Percentiles rank a stretch among this genome's conserved stretches.
Conservation (phyloP, 495 filamentous ascomycete species). For the Penicillium cinerascens region DNA sequence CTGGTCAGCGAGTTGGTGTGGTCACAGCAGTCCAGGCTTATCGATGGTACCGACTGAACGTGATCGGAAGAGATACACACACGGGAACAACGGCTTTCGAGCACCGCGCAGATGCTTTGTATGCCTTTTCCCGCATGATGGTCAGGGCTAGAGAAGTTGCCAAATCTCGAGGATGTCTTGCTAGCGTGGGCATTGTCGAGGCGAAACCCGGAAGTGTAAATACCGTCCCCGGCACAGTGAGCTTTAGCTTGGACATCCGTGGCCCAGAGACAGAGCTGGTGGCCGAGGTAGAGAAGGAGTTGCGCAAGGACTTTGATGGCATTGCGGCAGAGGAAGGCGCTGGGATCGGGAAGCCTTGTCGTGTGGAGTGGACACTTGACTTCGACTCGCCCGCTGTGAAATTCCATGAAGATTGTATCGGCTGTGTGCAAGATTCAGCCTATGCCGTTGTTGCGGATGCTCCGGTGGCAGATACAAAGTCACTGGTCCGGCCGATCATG, state of each 20-base stretch:
- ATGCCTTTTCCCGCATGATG: constrained; percentile 67
- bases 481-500: constrained; percentile 47
- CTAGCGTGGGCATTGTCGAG: constrained; percentile 68
- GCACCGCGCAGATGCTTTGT: constrained; percentile 58
- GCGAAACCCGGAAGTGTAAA: constrained; percentile 67
- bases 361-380: constrained; percentile 57
- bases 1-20: constrained; percentile 61
- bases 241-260: constrained; percentile 71
- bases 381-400: constrained; percentile 61
- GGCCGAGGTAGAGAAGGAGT: constrained; percentile 49
- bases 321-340: constrained; percentile 55
- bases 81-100: constrained; percentile 72
- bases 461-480: constrained; percentile 40
- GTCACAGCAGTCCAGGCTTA: constrained; percentile 66
- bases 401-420: constrained; percentile 69
- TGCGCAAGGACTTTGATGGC: constrained; percentile 51
- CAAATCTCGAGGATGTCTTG: constrained; percentile 51
- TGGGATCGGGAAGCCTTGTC: constrained; percentile 51
- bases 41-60: constrained; percentile 66
- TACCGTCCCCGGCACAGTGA: constrained; percentile 67
- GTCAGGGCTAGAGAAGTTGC: constrained; percentile 62
- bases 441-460: constrained; percentile 47
- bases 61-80: constrained; percentile 65
- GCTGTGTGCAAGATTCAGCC: constrained; percentile 60
- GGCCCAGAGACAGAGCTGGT: constrained; percentile 57